Evolutionary conservation across 2,329 filamentous ascomycete species (phyloP).

Genomic region (Cladosporium colombiae): DNA sequence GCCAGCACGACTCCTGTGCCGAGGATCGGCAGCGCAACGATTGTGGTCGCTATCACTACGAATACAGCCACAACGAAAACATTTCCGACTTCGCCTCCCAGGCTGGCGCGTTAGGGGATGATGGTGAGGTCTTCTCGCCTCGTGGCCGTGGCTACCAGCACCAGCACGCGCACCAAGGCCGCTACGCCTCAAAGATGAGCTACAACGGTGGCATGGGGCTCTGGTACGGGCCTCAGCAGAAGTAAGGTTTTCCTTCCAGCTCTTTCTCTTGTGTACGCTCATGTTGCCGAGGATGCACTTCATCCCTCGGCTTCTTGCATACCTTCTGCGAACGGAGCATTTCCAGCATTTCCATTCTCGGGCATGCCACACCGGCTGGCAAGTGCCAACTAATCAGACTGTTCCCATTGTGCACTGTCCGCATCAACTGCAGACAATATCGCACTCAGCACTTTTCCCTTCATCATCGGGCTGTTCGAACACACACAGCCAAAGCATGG

Average conservation of each 20-base stretch:
- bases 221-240: neutral
- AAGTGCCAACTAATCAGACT: neutral
- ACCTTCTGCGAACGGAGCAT: neutral
- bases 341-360: neutral
- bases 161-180: neutral
- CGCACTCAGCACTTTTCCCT: neutral
- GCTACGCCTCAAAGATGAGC: slow-evolving; percentile 1
- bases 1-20: neutral
- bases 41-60: neutral
- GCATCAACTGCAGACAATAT: slow-evolving; percentile 18
- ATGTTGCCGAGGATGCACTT: neutral
- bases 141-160: slow-evolving; percentile 1
- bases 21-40: neutral
- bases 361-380: neutral
- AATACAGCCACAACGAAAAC: neutral
- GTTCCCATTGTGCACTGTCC: neutral
- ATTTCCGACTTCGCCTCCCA: neutral
- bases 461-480: neutral
- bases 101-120: neutral
- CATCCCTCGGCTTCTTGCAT: neutral
- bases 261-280: neutral
- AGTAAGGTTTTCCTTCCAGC: slow-evolving; percentile 1
- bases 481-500: neutral
- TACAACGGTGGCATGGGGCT: slow-evolving; percentile 7
- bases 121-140: slow-evolving; percentile 8